phyloP scores from a whole-genome alignment of 805 yeast species.

The Isabelozyma pseudorhagii region DNA sequence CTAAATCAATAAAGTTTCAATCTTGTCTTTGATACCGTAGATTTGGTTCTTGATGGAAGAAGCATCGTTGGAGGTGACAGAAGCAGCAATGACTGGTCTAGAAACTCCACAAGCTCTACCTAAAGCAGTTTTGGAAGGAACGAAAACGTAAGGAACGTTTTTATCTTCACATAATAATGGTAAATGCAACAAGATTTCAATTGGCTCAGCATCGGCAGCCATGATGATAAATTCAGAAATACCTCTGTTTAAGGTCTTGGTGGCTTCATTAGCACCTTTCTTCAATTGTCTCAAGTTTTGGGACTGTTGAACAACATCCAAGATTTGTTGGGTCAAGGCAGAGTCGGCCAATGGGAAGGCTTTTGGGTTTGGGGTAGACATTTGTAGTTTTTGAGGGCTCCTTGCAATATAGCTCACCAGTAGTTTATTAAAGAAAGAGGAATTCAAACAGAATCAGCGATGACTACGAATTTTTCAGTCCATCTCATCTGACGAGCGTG shows the following conservation, averaged over 20 bases:
- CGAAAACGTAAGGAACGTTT: conserved; percentile 98
- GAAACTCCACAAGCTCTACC: conserved; percentile 99
- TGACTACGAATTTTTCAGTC: background rate
- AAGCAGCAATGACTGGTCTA: conserved; percentile 98
- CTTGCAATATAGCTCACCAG: conserved; percentile 46
- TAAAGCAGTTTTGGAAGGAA: conserved; percentile 96
- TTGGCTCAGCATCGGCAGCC: conserved; percentile 99
- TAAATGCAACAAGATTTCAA: conserved; percentile 94
- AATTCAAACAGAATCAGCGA: background rate
- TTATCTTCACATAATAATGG: conserved; percentile 98
- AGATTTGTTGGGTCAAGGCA: conserved; percentile 90
- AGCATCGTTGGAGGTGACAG: conserved; percentile 97
- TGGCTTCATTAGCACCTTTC: conserved; percentile 99
- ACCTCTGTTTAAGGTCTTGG: conserved; percentile 99
- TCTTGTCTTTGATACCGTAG: conserved; percentile 97
- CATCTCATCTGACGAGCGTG: background rate
- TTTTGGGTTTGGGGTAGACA: conserved; percentile 94
- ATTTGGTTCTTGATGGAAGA: conserved; percentile 96
- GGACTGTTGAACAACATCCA: conserved; percentile 97
- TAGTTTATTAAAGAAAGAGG: conserved; percentile 7
- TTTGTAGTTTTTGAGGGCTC: conserved; percentile 41
- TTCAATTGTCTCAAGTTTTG: conserved; percentile 97
- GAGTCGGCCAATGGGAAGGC: conserved; percentile 99
- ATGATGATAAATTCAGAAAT: conserved; percentile 97
- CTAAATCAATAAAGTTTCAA: conserved; percentile 93